Base-by-base conservation (phyloP, 352 stramenopile genomes). In the Elongisporangium prolatum region DNA sequence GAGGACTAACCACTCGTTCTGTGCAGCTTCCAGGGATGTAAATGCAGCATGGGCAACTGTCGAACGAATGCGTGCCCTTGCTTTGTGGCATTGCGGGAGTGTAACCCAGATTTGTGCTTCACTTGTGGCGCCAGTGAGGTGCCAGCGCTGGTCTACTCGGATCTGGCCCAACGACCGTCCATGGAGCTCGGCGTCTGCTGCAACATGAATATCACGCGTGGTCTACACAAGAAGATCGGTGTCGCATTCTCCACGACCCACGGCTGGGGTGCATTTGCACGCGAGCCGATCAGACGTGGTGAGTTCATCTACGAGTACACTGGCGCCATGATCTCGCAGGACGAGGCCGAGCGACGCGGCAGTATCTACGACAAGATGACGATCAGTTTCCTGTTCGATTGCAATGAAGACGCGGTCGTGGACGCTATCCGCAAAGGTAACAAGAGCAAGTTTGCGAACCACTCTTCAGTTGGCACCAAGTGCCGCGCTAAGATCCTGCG, bases 381-480 rank as follows among this genome's bases (percentile, higher is more conserved):
- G 2, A 85, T 88, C 57, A 88, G 75, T 47, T 98, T 96, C 67
- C 54, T 98, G 21, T 98, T 98, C 65, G 89, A 98, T 61, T 63
- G 95, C 21, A 94, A 93, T 59, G 82, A 88, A 11, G 92, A 98
- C 56, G 77, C 77, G 13, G 79, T 93, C 28, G 71, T 98, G 24
- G 95, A 98, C 71, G 91, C 93, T 6, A 88, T 91, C 48, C 80
- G 85, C 48, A 93, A 93, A 54, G 94, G 95, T 21, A 98, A 98
- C 78, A 97, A 98, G 74, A 93, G 86, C 54, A 88, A 91, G 52
- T 98, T 95, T 58, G 77, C 80, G 0, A 96, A 97, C 61, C 90
- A 98, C 63, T 75, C 64, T 17, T 63, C 53, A 21, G 67, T 67
- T 22, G 54, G 74, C 21, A 82, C 86, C 4, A 98, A 97, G 57